A percentile compares a stretch with the other conserved stretches of the same genome.
These are phyloP conservation scores for Babesia divergens DNA, from an alignment of 169 alveolate species.

Conservation along the genomic window DNA sequence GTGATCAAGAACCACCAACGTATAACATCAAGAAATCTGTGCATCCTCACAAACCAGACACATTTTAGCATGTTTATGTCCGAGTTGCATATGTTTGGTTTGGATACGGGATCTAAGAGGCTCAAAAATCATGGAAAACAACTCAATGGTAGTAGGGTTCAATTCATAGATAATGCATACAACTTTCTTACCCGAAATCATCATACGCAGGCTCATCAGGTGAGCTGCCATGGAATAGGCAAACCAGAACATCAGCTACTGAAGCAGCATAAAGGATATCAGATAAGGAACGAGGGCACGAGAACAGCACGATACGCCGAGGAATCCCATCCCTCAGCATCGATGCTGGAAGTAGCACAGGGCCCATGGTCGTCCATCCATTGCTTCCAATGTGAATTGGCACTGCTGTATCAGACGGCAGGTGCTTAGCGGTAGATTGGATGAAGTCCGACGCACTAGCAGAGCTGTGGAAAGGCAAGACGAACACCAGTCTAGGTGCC, in stretches of 20 bases:
- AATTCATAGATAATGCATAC: too few relatives aligned
- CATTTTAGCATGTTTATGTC: too few relatives aligned
- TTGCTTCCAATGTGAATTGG: background rate
- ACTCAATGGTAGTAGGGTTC: too few relatives aligned
- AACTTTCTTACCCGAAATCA: slow-evolving; percentile 58
- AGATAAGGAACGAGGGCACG: slow-evolving; percentile 57
- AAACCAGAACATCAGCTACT: slow-evolving; percentile 54
- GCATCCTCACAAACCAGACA: too few relatives aligned
- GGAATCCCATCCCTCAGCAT: slow-evolving; percentile 45
- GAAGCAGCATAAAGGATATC: slow-evolving; percentile 56
- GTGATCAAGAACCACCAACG: too few relatives aligned
- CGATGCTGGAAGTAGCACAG: slow-evolving; percentile 21
- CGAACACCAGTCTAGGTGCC: slow-evolving; percentile 53
- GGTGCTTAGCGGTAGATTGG: slow-evolving; percentile 5
- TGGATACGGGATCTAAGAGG: too few relatives aligned
- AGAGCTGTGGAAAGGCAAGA: slow-evolving; percentile 41
- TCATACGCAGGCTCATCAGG: slow-evolving; percentile 57
- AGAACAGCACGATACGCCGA: slow-evolving; percentile 26
- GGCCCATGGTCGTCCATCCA: slow-evolving; percentile 29
- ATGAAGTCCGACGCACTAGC: slow-evolving; percentile 42
- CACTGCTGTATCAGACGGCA: background rate
- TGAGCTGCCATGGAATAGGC: slow-evolving; percentile 47
- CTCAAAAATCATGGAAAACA: too few relatives aligned
- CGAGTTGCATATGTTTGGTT: too few relatives aligned
- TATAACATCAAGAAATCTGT: too few relatives aligned